Base-by-base conservation (phyloP, 306 rosid genomes). In the Rubus parviflorus region DNA sequence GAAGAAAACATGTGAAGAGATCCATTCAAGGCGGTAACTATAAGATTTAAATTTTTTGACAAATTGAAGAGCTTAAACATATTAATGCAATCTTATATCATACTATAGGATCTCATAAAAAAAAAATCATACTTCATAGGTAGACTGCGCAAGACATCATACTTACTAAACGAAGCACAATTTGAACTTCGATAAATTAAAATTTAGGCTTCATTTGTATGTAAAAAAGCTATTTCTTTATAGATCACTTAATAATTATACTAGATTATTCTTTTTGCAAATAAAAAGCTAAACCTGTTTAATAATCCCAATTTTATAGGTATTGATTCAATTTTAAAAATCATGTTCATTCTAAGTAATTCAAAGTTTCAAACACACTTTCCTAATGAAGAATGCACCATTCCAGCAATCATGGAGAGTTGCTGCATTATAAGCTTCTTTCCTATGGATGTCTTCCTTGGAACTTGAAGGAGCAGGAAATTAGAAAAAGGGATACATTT, bases 1-100 rank as follows among this genome's bases (percentile, higher is more conserved):
- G 91, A 83, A 85, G 83, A 84, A 85, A 89, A 81, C 78, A 77
- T 41, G 51, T 51, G 45, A 79, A 76, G n/a, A n/a, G n/a, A n/a
- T n/a, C n/a, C n/a, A n/a, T n/a, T n/a, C n/a, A n/a, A n/a, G 56
- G 57, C 22, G 15, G 67, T 42, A 58, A 42, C 2, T 73, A 19
- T 19, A 23, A 49, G 14, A 76, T 9, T 48, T 45, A 45, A 57
- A 25, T 54, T 0, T 23, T 38, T 51, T 16, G 37, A 60, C 43
- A 14, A 22, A 37, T 8, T 53, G 23, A 38, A 54, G 12, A 17
- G 12, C 22, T 54, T 52, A 30, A 68, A 68, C 14, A 68, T 22
- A 68, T 41, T 20, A 46, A 46, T 68, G 56, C 54, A 79, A 53
- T 23, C 4, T 3, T 64, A 52, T 12, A 40, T 19, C 5, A 6